Conservation (phyloP, 371 early-diverging fungal genomes). For the Mortierella sp. region DNA sequence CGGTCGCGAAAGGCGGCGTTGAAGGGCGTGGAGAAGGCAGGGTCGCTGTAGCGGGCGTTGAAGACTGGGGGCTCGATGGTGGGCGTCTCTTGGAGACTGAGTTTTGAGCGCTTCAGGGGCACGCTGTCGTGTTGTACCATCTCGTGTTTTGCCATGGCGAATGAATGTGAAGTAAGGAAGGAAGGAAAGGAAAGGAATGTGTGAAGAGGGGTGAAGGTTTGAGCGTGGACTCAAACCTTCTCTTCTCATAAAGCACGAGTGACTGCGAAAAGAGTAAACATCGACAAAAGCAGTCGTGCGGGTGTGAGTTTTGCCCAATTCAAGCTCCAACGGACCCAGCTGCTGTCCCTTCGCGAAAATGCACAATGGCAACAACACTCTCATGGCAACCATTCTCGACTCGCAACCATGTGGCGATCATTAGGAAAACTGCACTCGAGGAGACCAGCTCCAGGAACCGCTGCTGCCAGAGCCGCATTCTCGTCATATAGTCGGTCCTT, state of each 20-base stretch:
- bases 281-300: conserved; percentile 15
- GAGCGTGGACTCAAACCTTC: no score
- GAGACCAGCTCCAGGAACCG: conserved; percentile 1
- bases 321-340: neutral
- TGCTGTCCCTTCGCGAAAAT: neutral
- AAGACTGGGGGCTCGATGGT: conserved; percentile 41
- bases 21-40: conserved; percentile 43
- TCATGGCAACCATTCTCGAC: conserved; percentile 10
- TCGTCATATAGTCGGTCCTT: conserved; percentile 16
- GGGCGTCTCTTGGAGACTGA: conserved; percentile 15
- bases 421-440: conserved; percentile 22
- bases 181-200: neutral
- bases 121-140: conserved; percentile 13
- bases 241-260: no score
- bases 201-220: neutral
- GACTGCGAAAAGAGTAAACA: conserved; percentile 18
- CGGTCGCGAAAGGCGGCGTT: conserved; percentile 47
- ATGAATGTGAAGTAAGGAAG: neutral
- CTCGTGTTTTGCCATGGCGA: conserved; percentile 47
- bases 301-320: conserved; percentile 14
- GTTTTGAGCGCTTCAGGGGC: conserved; percentile 39
- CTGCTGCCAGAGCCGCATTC: neutral
- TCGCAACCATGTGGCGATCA: conserved; percentile 41
- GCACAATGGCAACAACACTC: neutral
- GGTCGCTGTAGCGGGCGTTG: conserved; percentile 51